Evolutionary conservation across 129 eudicot genomes (phyloP).

Genomic region (Chrysanthemum lavandulifolium): DNA sequence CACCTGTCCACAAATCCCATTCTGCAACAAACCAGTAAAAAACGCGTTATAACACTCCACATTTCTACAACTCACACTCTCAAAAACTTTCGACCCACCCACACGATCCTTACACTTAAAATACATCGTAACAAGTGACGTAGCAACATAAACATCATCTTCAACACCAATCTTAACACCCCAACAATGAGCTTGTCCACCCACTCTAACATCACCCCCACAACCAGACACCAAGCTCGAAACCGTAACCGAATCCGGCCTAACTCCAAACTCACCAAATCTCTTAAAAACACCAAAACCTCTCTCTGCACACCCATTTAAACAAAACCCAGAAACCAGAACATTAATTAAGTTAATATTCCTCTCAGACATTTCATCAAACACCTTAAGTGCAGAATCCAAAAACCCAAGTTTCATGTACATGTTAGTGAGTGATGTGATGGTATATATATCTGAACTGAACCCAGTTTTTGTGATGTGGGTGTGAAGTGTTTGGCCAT

Average conservation of each 20-base stretch:
- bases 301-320: conserved; percentile 38
- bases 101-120: conserved; percentile 32
- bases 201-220: conserved; percentile 30
- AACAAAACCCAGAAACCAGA: conserved; percentile 52
- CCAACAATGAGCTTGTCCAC: conserved; percentile 68
- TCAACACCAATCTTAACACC: conserved; percentile 80
- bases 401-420: conserved; percentile 40
- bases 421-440: conserved; percentile 50
- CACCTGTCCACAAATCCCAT: conserved; percentile 38
- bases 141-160: conserved; percentile 56
- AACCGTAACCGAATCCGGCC: conserved; percentile 61
- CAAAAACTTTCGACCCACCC: conserved; percentile 49
- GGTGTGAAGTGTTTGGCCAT: conserved; percentile 65
- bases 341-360: conserved; percentile 37
- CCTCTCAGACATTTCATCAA: conserved; percentile 69
- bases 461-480: conserved; percentile 66
- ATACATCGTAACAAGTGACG: conserved; percentile 72
- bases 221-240: conserved; percentile 65
- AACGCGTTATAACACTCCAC: conserved; percentile 73
- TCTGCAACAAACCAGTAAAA: conserved; percentile 60
- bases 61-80: conserved; percentile 27
- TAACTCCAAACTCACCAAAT: conserved; percentile 27
- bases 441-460: conserved; percentile 41
- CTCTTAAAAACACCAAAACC: conserved; percentile 45
- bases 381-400: conserved; percentile 56